These are phyloP conservation scores for Bisporella sp. DNA, from an alignment of 2,329 filamentous ascomycete genomes.

Conservation along the genomic window DNA sequence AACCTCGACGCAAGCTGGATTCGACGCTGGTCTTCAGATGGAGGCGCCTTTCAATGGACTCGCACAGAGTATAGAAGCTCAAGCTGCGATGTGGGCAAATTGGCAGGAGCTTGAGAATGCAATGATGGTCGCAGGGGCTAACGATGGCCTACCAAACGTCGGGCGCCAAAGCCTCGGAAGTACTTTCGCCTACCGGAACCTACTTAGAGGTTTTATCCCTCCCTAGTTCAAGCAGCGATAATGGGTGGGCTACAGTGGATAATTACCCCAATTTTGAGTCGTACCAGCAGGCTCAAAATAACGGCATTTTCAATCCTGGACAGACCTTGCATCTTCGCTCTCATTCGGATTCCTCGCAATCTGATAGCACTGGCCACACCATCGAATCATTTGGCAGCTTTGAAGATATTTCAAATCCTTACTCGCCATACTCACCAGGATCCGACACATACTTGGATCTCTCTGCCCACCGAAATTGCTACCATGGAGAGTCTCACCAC, in stretches of 20 bases:
- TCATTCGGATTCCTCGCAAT: conserved; percentile 76
- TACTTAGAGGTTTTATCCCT: conserved; percentile 84
- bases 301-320: conserved; percentile 75
- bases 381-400: conserved; percentile 60
- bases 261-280: conserved; percentile 66
- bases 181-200: conserved; percentile 69
- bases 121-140: conserved; percentile 43
- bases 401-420: conserved; percentile 66
- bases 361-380: conserved; percentile 59
- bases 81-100: conserved; percentile 58
- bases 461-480: conserved; percentile 51
- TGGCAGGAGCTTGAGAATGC: conserved; percentile 76
- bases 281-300: conserved; percentile 46
- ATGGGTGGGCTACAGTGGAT: conserved; percentile 81
- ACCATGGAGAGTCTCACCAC: conserved; percentile 48
- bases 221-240: conserved; percentile 71
- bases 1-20: conserved; percentile 51
- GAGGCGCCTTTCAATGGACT: conserved; percentile 56
- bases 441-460: conserved; percentile 69
- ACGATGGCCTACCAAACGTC: conserved; percentile 39
- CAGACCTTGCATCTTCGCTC: conserved; percentile 85
- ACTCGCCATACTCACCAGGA: conserved; percentile 74
- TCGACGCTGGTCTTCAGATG: conserved; percentile 53
- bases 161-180: conserved; percentile 43
- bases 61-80: conserved; percentile 50